phyloP scores from a whole-genome alignment of 495 filamentous ascomycete genomes.

The Symbiotaphrina buchneri region DNA sequence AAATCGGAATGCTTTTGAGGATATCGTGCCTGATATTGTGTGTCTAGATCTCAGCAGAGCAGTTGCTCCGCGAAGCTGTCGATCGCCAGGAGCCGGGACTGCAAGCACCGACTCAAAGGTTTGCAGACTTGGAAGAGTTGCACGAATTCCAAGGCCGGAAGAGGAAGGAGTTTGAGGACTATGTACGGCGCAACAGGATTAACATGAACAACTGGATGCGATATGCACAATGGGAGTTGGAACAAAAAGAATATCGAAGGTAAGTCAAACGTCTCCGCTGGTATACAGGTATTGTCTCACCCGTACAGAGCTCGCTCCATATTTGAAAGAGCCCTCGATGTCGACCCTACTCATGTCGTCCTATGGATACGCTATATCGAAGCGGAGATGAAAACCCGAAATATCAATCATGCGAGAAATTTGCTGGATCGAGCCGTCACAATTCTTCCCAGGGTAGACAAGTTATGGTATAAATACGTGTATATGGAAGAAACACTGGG shows the following conservation, averaged over 20 bases:
- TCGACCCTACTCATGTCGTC: constrained; percentile 64
- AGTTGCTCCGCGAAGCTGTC: constrained; percentile 92
- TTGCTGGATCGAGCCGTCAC: constrained; percentile 87
- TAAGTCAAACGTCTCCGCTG: constrained; percentile 1
- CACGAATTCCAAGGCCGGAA: constrained; percentile 95
- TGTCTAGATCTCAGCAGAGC: constrained; percentile 95
- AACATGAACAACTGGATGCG: constrained; percentile 99
- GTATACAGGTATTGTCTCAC: constrained; percentile 1
- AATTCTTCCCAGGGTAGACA: constrained; percentile 73
- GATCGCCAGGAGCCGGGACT: constrained; percentile 83
- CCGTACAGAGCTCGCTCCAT: constrained; percentile 47
- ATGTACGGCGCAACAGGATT: constrained; percentile 82
- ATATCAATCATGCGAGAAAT: constrained; percentile 95
- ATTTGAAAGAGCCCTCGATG: constrained; percentile 89
- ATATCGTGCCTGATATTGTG: too few species aligned
- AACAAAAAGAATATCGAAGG: constrained; percentile 94
- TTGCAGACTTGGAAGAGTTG: constrained; percentile 90
- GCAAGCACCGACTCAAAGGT: constrained; percentile 80
- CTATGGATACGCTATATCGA: constrained; percentile 83
- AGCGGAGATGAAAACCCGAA: constrained; percentile 85
- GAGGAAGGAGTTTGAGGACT: constrained; percentile 92
- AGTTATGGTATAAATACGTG: constrained; percentile 97
- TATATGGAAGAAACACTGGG: constrained; percentile 96
- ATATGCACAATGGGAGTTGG: constrained; percentile 92
- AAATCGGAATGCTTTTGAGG: too few species aligned